Evolutionary conservation across 164 flowering plant species (phyloP), one percentile per base, ranked within the genome.

Genomic region (Kingdonia uniflora): DNA sequence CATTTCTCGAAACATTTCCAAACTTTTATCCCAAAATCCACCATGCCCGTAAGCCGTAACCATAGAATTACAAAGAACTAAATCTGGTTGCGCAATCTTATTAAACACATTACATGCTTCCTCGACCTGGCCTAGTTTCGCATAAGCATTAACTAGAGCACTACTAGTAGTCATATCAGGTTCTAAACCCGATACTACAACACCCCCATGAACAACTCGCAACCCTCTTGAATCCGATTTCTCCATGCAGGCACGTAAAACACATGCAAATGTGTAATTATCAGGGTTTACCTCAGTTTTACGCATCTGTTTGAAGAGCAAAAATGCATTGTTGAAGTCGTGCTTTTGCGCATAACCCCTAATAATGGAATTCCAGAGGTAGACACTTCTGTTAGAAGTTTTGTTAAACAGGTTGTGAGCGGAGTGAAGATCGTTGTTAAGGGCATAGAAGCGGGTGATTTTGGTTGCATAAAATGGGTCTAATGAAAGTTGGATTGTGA

Each of bases 351-450:
- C 88, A 20, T 82, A 74, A 39, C 86, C 87, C 45, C 97, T 75
- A 35, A 89, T 89, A 5, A 84, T 80, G 51, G 97, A 74, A 58
- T 86, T 90, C 96, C 97, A 90, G 5, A 85, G 83, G 56, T 64
- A 90, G 19, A 81, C 75, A 39, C 74, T 84, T 69, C 71, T 44
- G 5, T 67, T 45, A 43, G 82, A 74, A 69, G 56, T 74, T 75
- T 54, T 41, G 19, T 85, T 85, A 57, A 87, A 90, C 79, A 87
- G 23, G 5, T 62, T 54, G 52, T 74, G 81, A 0, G 95, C 87
- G 35, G 72, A 65, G 24, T 22, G 11, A 33, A 82, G 74, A 26
- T 76, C 74, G 22, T 57, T 26, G 52, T 76, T 79, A 23, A 74
- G 6, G 8, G 81, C 80, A 21, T 87, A 90, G 40, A 78, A 68